Evolutionary conservation across 495 filamentous ascomycete genomes (phyloP).

Genomic region (Echria macrotheca): DNA sequence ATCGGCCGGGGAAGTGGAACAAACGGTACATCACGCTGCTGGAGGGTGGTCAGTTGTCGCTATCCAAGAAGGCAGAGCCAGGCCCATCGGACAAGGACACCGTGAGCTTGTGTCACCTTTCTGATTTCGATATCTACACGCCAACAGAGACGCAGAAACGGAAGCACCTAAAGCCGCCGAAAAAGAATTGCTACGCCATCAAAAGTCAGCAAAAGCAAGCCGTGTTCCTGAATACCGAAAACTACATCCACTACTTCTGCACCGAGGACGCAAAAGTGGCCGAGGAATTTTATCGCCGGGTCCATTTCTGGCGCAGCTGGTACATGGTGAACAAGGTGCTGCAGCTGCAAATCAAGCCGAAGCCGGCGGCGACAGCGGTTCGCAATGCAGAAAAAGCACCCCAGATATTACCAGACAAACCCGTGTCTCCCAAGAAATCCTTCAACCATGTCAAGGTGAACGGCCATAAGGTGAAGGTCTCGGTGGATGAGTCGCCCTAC

Average conservation of each 20-base stretch:
- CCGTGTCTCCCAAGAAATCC: slow-evolving; percentile 20
- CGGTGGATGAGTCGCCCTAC: slow-evolving; percentile 40
- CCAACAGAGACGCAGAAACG: slow-evolving; percentile 58
- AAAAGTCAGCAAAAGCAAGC: slow-evolving; percentile 90
- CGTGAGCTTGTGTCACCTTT: slow-evolving; percentile 73
- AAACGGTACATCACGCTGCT: slow-evolving; percentile 75
- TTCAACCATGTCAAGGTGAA: slow-evolving; percentile 26
- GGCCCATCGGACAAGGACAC: slow-evolving; percentile 54
- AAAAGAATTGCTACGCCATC: slow-evolving; percentile 76
- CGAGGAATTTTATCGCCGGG: slow-evolving; percentile 57
- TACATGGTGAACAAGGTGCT: slow-evolving; percentile 60
- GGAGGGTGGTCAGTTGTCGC: slow-evolving; percentile 66
- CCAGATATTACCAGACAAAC: slow-evolving; percentile 16
- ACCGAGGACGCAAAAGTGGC: slow-evolving; percentile 65
- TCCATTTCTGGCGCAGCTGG: slow-evolving; percentile 85
- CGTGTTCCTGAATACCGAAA: slow-evolving; percentile 74
- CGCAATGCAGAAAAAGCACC: slow-evolving; percentile 23
- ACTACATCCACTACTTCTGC: slow-evolving; percentile 88
- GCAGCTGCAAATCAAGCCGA: slow-evolving; percentile 13
- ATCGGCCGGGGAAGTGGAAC: slow-evolving; percentile 75
- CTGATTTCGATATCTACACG: slow-evolving; percentile 89
- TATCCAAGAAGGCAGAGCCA: slow-evolving; percentile 61
- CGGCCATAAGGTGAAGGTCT: slow-evolving; percentile 28
- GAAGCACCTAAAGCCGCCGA: slow-evolving; percentile 66
- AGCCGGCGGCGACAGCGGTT: not conserved